These are phyloP conservation scores for Psilocybe sp. DNA, from an alignment of 768 basidiomycete genomes.

Conservation along the genomic window DNA sequence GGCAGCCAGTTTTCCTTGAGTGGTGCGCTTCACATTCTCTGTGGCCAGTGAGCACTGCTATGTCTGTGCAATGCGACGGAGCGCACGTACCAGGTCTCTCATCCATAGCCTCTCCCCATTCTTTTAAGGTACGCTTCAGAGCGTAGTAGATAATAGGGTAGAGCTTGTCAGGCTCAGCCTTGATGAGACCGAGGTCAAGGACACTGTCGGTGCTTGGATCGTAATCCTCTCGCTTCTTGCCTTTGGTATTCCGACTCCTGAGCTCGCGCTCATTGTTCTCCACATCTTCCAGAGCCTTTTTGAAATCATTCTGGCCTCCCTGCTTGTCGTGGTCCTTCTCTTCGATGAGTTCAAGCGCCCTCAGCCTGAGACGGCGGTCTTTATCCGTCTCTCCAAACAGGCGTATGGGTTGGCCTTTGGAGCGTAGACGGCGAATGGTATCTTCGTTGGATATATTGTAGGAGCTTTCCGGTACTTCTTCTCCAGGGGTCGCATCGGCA, in stretches of 20 bases:
- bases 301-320: constrained; percentile 94
- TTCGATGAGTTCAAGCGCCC: constrained; percentile 94
- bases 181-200: constrained; percentile 79
- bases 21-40: constrained; percentile 86
- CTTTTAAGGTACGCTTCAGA: constrained; percentile 86
- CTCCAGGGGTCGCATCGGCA: constrained; percentile 30
- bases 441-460: constrained; percentile 96
- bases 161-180: constrained; percentile 90
- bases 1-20: constrained; percentile 90
- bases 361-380: constrained; percentile 83
- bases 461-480: constrained; percentile 43
- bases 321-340: constrained; percentile 78
- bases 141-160: constrained; percentile 98
- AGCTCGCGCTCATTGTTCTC: constrained; percentile 73
- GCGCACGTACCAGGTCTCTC: constrained; percentile 75
- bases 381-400: constrained; percentile 95
- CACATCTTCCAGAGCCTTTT: constrained; percentile 82
- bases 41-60: constrained; percentile 6
- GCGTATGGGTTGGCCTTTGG: constrained; percentile 91
- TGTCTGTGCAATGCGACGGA: not conserved
- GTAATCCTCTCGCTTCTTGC: constrained; percentile 65
- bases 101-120: constrained; percentile 96
- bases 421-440: constrained; percentile 81
- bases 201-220: constrained; percentile 52
- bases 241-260: constrained; percentile 54